Base-by-base conservation (phyloP, 75 land plant genomes). In the Sequoiadendron giganteum region DNA sequence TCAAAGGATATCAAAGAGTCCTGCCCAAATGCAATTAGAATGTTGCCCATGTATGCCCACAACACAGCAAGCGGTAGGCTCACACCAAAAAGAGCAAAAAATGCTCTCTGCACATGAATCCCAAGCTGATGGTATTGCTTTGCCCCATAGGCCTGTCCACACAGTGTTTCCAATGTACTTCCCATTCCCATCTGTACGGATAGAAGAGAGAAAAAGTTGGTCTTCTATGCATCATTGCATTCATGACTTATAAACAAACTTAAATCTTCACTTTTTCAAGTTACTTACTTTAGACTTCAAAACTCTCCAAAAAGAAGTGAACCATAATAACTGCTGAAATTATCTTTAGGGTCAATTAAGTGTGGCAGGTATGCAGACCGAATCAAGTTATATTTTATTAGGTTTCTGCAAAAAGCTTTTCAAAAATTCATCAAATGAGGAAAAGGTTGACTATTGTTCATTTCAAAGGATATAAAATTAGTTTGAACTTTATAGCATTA, bases 111-210 rank as follows among this genome's bases (percentile, higher is more conserved):
- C 87, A 91, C 86, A 72, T 91, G 92, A 43, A 97, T 91, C 0
- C 99, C 94, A 0, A 95, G 93, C 92, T 93, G 86, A 85, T 93
- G 93, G 83, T 95, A 93, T 85, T 97, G 97, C 79, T 92, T 92
- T 86, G 97, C 97, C 73, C 99, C 99, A 89, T 86, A 96, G 3
- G 99, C 94, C 86, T 95, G 97, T 8, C 97, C 97, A 73, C 97
- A 96, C 5, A 97, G 89, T 10, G 99, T 97, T 52, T 95, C 97
- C 88, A 97, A 55, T 75, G 77, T 34, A 75, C 77, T 75, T 34
- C 77, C 77, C 77, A 75, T 75, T 34, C 77, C 77, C 38, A 75
- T 75, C 77, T 75, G 77, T 75, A 13, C 34, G 10, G 3, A 75
- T 1, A 10, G 5, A 75, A 75, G 3, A 75, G 38, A 75, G 28